Percentiles rank a stretch among this genome's conserved stretches.
These are phyloP conservation scores for Scheffersomyces spartinae DNA, from an alignment of 805 yeast genomes.

Conservation along the genomic window DNA sequence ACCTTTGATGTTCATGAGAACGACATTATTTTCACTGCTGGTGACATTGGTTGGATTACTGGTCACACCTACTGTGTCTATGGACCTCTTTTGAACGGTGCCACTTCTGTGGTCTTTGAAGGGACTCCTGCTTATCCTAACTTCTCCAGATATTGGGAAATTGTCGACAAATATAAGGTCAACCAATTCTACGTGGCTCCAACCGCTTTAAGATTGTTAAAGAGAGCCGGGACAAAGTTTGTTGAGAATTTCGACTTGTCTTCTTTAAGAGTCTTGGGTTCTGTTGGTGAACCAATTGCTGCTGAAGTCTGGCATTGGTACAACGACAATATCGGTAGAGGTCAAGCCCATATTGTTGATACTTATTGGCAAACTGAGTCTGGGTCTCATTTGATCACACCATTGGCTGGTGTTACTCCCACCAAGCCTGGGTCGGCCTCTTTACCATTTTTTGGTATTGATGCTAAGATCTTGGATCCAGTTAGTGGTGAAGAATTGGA, in stretches of 20 bases:
- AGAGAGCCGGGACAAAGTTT: constrained; percentile 59
- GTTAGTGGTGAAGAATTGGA: constrained; percentile 56
- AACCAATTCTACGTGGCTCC: constrained; percentile 81
- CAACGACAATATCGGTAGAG: constrained; percentile 58
- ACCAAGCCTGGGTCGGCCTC: constrained; percentile 82
- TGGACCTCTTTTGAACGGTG: constrained; percentile 70
- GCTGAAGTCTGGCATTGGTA: constrained; percentile 88
- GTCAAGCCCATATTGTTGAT: constrained; percentile 62
- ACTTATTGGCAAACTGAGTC: constrained; percentile 89
- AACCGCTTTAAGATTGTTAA: constrained; percentile 66
- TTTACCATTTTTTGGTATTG: constrained; percentile 75
- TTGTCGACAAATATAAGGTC: constrained; percentile 57
- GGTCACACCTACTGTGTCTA: constrained; percentile 79
- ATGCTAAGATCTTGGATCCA: constrained; percentile 64
- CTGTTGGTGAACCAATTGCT: constrained; percentile 82
- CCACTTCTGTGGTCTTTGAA: constrained; percentile 72
- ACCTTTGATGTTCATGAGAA: constrained; percentile 66
- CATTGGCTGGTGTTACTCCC: constrained; percentile 65
- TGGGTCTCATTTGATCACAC: constrained; percentile 70
- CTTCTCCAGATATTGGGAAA: constrained; percentile 71
- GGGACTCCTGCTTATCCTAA: constrained; percentile 84
- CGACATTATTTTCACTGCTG: constrained; percentile 74
- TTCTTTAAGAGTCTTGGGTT: constrained; percentile 60
- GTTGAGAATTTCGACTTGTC: constrained; percentile 51
- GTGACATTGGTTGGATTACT: constrained; percentile 88